phyloP scores from a whole-genome alignment of 2,329 filamentous ascomycete species.

The Hortaea werneckii region DNA sequence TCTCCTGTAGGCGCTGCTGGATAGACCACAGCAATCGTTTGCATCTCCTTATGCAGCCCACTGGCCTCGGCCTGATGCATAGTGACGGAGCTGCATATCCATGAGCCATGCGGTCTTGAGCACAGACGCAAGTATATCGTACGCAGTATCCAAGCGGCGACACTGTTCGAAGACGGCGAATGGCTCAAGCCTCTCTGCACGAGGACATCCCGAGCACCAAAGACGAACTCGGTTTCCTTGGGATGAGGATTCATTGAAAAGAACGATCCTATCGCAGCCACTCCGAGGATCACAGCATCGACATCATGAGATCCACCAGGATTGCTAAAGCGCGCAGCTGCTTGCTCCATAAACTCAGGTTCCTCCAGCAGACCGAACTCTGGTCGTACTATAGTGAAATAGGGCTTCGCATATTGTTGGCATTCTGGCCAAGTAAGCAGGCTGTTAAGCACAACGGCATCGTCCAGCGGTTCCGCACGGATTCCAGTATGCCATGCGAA shows the following conservation, averaged over 20 bases:
- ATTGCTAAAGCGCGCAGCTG: slow-evolving; percentile 17
- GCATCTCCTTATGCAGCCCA: slow-evolving; percentile 36
- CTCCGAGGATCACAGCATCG: slow-evolving; percentile 43
- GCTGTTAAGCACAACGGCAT: slow-evolving; percentile 15
- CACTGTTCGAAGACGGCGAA: slow-evolving; percentile 25
- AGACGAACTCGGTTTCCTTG: slow-evolving; percentile 38
- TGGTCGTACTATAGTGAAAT: slow-evolving; percentile 44
- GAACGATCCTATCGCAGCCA: slow-evolving; percentile 46
- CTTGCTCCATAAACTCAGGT: slow-evolving; percentile 22
- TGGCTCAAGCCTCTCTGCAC: slow-evolving; percentile 18
- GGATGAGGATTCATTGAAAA: slow-evolving; percentile 38
- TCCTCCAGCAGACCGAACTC: slow-evolving; percentile 42
- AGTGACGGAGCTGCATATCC: slow-evolving; percentile 48
- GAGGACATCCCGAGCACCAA: slow-evolving; percentile 37
- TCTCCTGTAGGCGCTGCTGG: slow-evolving; percentile 19
- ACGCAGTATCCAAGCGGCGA: slow-evolving; percentile 45
- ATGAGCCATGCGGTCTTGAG: slow-evolving; percentile 42
- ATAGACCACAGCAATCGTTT: slow-evolving; percentile 25
- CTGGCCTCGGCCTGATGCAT: slow-evolving; percentile 51
- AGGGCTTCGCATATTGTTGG: slow-evolving; percentile 28
- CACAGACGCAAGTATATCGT: slow-evolving; percentile 46
- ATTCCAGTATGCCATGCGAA: slow-evolving; percentile 44
- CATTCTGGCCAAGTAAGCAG: slow-evolving; percentile 22
- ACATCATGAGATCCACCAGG: slow-evolving; percentile 24
- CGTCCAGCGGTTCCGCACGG: slow-evolving; percentile 17